These are phyloP conservation scores for Cucurbitaria berberidis DNA, from an alignment of 2,329 filamentous ascomycete genomes.

Conservation along the genomic window DNA sequence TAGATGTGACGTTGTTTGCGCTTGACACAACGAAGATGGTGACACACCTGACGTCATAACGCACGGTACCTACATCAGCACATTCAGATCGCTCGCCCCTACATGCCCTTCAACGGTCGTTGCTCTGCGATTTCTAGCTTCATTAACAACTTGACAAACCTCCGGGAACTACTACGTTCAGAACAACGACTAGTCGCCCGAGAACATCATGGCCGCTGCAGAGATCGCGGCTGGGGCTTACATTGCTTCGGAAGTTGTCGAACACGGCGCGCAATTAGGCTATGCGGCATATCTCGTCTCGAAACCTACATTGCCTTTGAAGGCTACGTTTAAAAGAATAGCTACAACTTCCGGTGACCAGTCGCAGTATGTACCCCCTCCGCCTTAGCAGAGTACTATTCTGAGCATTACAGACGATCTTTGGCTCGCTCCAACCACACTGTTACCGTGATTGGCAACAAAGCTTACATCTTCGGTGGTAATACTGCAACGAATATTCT, in stretches of 20 bases:
- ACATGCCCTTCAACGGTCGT: not conserved
- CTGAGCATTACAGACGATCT: conserved; percentile 29
- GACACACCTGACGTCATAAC: not conserved
- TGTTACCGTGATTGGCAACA: conserved; percentile 49
- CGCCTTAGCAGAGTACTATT: not conserved
- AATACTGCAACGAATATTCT: conserved; percentile 43
- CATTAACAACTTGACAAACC: not conserved
- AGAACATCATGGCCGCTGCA: conserved; percentile 19
- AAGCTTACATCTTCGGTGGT: conserved; percentile 55
- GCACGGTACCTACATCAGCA: not conserved
- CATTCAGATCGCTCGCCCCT: not conserved
- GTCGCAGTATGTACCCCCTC: conserved; percentile 29
- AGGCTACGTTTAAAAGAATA: conserved; percentile 51
- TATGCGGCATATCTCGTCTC: conserved; percentile 51
- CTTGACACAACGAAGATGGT: not conserved
- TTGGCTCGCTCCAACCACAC: conserved; percentile 48
- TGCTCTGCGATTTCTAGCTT: not conserved
- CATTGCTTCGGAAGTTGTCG: conserved; percentile 46
- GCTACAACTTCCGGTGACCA: conserved; percentile 47
- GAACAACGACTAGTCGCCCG: not conserved
- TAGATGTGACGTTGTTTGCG: not conserved
- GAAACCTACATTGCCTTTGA: conserved; percentile 52
- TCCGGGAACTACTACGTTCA: not conserved
- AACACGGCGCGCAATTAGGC: conserved; percentile 50
- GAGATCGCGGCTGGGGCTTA: conserved; percentile 51